Base-by-base conservation (phyloP, 768 basidiomycete genomes). In the Podaxis mareebaensis region DNA sequence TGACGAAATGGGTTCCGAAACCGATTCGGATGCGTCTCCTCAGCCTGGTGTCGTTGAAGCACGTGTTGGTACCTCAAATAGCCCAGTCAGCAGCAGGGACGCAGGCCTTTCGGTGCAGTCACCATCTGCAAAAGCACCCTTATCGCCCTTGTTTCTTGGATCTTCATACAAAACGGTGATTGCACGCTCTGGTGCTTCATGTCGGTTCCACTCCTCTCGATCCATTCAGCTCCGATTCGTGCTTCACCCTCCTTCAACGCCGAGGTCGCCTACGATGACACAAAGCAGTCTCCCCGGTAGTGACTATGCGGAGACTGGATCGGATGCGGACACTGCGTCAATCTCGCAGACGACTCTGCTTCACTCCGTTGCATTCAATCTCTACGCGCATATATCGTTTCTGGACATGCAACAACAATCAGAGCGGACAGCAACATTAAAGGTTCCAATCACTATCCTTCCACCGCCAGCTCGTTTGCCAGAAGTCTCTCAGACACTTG, bases 141-240 rank as follows among this genome's bases (percentile, higher is more conserved):
- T 69, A 30, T 77, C 80, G n/a, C 75, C 78, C 24, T 65, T 75
- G 20, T 77, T 77, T 64, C 67, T 75, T 20, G 77, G 78, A 30
- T 75, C 81, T 17, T 75, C 79, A 46, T 82, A 83, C 67, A 77
- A 80, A 42, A 79, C 82, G 2, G 80, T 89, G 56, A 79, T 98
- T 28, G 88, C 93, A 12, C 85, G 90, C 6, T 95, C 95, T 13
- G 96, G 96, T 52, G 95, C 95, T 48, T 90, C 93, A 20, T 95
- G 94, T 73, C 88, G 94, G 52, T 95, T 97, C 72, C 95, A 97
- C 67, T 85, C 88, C 0, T 81, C 85, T 51, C 84, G 83, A 13
- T 82, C 90, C 3, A 84, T 95, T 64, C 90, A 83, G 66, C 80
- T 93, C 42, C 86, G 94, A 3, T 91, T 98, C 64, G 78, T 96